These are phyloP conservation scores for Globisporangium viniferum DNA, from an alignment of 352 stramenopile species.

Conservation along the genomic window DNA sequence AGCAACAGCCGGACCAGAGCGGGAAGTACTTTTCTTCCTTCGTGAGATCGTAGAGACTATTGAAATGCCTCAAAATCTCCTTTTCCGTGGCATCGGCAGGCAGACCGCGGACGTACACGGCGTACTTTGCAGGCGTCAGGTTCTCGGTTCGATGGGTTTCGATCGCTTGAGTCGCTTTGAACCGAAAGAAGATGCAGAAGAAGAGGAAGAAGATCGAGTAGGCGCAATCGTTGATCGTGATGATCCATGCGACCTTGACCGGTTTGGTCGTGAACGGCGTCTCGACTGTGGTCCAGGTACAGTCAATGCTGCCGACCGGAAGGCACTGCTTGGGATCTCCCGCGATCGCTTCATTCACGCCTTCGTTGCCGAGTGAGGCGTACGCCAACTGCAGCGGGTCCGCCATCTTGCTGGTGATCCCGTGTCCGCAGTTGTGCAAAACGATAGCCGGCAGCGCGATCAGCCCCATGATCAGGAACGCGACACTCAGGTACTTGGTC, in stretches of 20 bases:
- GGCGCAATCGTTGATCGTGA: slow-evolving; percentile 54
- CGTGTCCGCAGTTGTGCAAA: slow-evolving; percentile 62
- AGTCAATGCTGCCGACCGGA: slow-evolving; percentile 58
- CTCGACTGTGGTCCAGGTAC: slow-evolving; percentile 54
- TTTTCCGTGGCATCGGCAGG: slow-evolving; percentile 54
- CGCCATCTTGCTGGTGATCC: slow-evolving; percentile 56
- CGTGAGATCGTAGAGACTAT: slow-evolving; percentile 62
- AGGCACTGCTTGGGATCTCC: slow-evolving; percentile 41
- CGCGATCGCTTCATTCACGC: slow-evolving; percentile 58
- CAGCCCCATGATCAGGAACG: slow-evolving; percentile 71
- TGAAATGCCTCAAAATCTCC: slow-evolving; percentile 82
- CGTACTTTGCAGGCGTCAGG: slow-evolving; percentile 80
- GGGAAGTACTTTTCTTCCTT: slow-evolving; percentile 59
- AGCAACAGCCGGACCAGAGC: slow-evolving; percentile 66
- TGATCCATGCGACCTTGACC: slow-evolving; percentile 62
- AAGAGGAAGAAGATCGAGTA: slow-evolving; percentile 72
- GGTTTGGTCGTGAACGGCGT: slow-evolving; percentile 68
- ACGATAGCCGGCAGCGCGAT: slow-evolving; percentile 59
- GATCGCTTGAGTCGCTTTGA: slow-evolving; percentile 40
- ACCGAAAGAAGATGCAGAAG: slow-evolving; percentile 55
- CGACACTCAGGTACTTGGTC: slow-evolving; percentile 67
- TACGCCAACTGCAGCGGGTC: slow-evolving; percentile 77
- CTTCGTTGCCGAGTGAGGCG: slow-evolving; percentile 74
- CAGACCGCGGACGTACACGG: slow-evolving; percentile 71
- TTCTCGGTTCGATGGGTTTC: slow-evolving; percentile 71